Base-by-base conservation (phyloP, 2,329 filamentous ascomycete genomes). In the Sphaerulina populicola region DNA sequence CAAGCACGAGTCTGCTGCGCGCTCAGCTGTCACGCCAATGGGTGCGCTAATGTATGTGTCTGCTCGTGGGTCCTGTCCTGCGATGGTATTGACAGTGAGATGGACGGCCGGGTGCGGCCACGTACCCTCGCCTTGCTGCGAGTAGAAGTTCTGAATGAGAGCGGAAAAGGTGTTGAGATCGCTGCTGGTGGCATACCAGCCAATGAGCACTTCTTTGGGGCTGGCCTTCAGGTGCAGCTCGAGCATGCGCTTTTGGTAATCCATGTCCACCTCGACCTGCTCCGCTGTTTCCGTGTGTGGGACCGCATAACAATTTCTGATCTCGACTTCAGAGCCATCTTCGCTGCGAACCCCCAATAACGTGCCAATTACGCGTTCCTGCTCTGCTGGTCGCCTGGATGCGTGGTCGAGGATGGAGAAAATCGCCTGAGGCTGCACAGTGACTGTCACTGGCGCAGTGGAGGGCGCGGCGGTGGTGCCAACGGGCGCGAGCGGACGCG, bases 161-260 rank as follows among this genome's bases (percentile, higher is more conserved):
- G 93, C 93, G 69, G 86, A 93, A 79, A 98, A 98, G 69, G 86
- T 94, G 81, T 98, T 97, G 67, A 98, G 81, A 74, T 97, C 91
- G 70, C 88, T 85, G 67, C 86, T 90, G 44, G 93, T 98, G 58
- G 93, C 94, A 75, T 98, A 98, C 93, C 93, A 98, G 66, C 93
- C 93, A 56, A 98, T 85, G 53, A 98, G 81, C 49, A 89, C 82
- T 73, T 98, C 93, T 72, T 89, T 88, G 45, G 93, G 93, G 71
- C 89, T 86, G 52, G 90, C 91, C 74, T 91, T 91, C 62, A 97
- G 82, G 70, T 95, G 91, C 63, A 98, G 77, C 54, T 87, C 85
- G 52, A 97, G 83, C 93, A 98, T 98, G 72, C 91, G 90, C 81
- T 97, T 97, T 76, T 98, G 93, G 74, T 97, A 98, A 74, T 98